Percentiles rank a stretch among this genome's conserved stretches.
Conservation (phyloP, 2,329 filamentous ascomycete genomes). For the Dactylella cylindrospora region DNA sequence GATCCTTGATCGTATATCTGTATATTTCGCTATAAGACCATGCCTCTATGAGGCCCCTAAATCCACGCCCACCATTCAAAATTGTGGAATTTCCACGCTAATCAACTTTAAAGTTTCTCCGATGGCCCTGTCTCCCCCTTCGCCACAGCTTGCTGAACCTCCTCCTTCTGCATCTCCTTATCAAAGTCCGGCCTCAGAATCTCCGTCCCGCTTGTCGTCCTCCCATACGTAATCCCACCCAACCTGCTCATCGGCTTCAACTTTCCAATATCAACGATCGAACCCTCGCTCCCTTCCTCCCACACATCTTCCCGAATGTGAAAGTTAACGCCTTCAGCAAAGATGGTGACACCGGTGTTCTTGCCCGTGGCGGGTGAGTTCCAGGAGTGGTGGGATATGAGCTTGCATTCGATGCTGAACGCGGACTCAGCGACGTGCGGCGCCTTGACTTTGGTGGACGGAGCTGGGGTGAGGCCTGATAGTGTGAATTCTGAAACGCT, state of each 20-base stretch:
- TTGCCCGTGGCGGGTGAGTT: conserved; percentile 69
- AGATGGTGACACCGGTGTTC: conserved; percentile 71
- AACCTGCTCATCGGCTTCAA: conserved; percentile 74
- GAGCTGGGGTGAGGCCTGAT: conserved; percentile 70
- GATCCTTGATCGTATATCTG: too few species aligned
- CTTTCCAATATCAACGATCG: conserved; percentile 71
- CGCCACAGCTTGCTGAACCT: conserved; percentile 62
- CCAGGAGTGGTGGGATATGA: conserved; percentile 75
- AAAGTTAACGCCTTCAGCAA: conserved; percentile 82
- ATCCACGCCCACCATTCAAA: too few species aligned
- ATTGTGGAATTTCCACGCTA: too few species aligned
- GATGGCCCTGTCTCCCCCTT: conserved; percentile 53
- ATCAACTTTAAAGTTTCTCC: neutral
- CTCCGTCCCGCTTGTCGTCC: conserved; percentile 70
- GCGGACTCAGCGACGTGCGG: conserved; percentile 79
- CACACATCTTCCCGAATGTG: conserved; percentile 89
- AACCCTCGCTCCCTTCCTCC: conserved; percentile 67
- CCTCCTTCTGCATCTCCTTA: conserved; percentile 58
- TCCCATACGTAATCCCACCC: conserved; percentile 82
- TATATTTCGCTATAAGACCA: too few species aligned
- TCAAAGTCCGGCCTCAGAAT: conserved; percentile 65
- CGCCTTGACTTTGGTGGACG: conserved; percentile 66
- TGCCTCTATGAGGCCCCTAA: too few species aligned
- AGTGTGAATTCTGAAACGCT: conserved; percentile 78
- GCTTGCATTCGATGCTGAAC: conserved; percentile 76